Percentiles rank a stretch among this genome's conserved stretches.
Conservation (phyloP, 1,284 basidiomycete species). For the Malassezia globosa region DNA sequence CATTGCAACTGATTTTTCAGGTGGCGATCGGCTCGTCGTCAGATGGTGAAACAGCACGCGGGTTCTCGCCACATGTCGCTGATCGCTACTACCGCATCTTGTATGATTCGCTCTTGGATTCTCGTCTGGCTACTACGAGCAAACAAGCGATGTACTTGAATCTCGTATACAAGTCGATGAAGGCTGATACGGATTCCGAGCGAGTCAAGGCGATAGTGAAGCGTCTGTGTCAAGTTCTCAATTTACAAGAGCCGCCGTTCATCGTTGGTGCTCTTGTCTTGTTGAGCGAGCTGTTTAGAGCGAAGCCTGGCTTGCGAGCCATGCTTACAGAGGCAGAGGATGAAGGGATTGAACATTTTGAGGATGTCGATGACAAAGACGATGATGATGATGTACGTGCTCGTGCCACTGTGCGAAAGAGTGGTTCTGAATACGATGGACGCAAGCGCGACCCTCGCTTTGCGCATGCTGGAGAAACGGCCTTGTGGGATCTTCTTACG, state of each 20-base stretch:
- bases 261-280: constrained; percentile 71
- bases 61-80: constrained; percentile 45
- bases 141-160: constrained; percentile 98
- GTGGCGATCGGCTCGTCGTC: constrained; percentile 49
- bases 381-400: constrained; percentile 18
- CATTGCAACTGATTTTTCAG: constrained; percentile 81
- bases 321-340: constrained; percentile 55
- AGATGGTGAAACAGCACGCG: constrained; percentile 1
- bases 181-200: constrained; percentile 59
- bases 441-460: constrained; percentile 79
- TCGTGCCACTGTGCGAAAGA: constrained; percentile 13
- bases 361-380: constrained; percentile 48
- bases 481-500: constrained; percentile 48
- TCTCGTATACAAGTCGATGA: constrained; percentile 81
- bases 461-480: constrained; percentile 64
- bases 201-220: constrained; percentile 74
- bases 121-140: constrained; percentile 66
- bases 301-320: constrained; percentile 59
- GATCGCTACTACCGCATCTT: constrained; percentile 76
- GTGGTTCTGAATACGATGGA: constrained; percentile 28
- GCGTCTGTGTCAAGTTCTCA: constrained; percentile 73
- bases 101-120: constrained; percentile 77
- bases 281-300: constrained; percentile 59
- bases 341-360: constrained; percentile 51
- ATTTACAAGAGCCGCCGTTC: constrained; percentile 68